Base-by-base conservation (phyloP, 2,329 filamentous ascomycete species). In the Esteya vermicola region DNA sequence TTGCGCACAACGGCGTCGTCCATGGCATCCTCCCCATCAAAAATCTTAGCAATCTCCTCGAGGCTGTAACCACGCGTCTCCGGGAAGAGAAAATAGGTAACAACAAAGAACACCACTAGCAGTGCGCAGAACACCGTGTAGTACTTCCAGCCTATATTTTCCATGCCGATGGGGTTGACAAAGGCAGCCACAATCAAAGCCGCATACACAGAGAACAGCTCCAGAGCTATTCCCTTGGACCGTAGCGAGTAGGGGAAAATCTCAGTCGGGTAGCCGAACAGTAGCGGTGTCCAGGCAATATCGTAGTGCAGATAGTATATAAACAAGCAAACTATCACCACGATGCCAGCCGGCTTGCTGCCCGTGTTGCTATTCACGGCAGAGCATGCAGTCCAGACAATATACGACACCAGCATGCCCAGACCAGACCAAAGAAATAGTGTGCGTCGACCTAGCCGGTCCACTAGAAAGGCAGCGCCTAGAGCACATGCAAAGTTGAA, bases 241-340 rank as follows among this genome's bases (percentile, higher is more conserved):
- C 39, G 42, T n/a, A 43, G 12, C 10, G 26, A 9, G 33, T 39
- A 43, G 19, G 32, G 33, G 21, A 36, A 34, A n/a, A 37, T 28
- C 31, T 43, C 42, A 25, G 20, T 23, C 9, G 42, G 36, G 38
- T 43, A 43, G 22, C 16, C 28, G 8, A 36, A 12, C 18, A 36
- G 12, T 9, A 40, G 27, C 22, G 42, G 35, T 9, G 35, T 34
- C 13, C 35, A 38, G 14, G 36, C 20, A 13, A 31, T 25, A n/a
- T 38, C 28, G 37, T 57, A 59, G 40, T 51, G 52, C 25, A 48
- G 48, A 34, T 53, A 54, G 42, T 52, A 59, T 16, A 56, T 49
- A 36, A 59, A 58, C 6, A 60, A 47, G 30, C 54, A 55, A 4
- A 51, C 47, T 18, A 60, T 48, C 8, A 57, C 54, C 6, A 47